Base-by-base conservation (phyloP, 2,329 filamentous ascomycete genomes). In the Parastagonospora nodorum region DNA sequence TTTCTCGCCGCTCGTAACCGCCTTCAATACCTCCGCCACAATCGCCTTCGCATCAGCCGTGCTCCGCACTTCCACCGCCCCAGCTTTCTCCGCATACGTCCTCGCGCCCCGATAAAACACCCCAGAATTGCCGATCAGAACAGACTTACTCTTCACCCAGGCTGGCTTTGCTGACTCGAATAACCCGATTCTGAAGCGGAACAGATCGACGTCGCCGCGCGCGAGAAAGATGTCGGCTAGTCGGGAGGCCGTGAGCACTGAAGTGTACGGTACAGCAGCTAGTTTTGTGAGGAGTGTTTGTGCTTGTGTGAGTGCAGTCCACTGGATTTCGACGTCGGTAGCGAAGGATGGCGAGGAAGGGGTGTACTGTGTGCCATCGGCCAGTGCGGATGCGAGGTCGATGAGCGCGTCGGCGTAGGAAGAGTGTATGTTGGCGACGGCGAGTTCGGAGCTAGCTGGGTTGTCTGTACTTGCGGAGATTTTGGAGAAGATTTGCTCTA, bases 381-480 rank as follows among this genome's bases (percentile, higher is more conserved):
- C 65, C 29, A 82, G 60, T 8, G 79, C 77, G n/a, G 77, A 74
- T 36, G 82, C 81, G 55, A 84, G 79, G 10, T 79, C 74, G 11
- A 81, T 74, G 11, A 86, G 76, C 2, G 83, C 79, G 48, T 85
- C 82, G 5, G 83, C 83, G 63, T 83, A 80, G 37, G 77, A 79
- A 51, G 80, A 81, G 8, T 84, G 75, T 12, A 75, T 77, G 50
- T 79, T 78, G 43, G 80, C 80, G 58, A 80, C 78, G 7, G 78
- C 73, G 8, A 80, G 72, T 6, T 84, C 74, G 9, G 81, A 78
- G 14, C 36, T 48, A 35, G 81, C 78, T 2, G 79, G 78, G 61
- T 81, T 76, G 43, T 73, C 76, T 53, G 78, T 77, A 5, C 80
- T 71, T 28, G 51, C 48, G n/a, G 50, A 40, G 52, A 77, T 61